A percentile compares a stretch with the other conserved stretches of the same genome.
Evolutionary conservation across 129 eudicot genomes (phyloP).

Genomic region (Pseudognaphalium luteoalbum): DNA sequence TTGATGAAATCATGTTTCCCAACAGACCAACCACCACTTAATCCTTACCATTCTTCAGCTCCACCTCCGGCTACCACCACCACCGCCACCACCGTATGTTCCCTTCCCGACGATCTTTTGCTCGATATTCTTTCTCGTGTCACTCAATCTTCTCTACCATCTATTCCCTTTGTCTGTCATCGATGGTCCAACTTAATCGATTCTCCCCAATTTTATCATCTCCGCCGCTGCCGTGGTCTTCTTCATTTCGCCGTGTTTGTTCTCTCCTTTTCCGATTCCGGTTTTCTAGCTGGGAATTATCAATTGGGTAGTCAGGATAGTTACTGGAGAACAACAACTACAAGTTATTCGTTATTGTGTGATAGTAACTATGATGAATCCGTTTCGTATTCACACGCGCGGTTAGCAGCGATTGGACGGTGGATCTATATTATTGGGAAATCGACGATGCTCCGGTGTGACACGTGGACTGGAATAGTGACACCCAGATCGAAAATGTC

Average conservation of each 20-base stretch:
- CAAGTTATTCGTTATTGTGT: slow-evolving; percentile 7
- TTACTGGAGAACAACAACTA: slow-evolving; percentile 46
- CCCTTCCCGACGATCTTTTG: slow-evolving; percentile 77
- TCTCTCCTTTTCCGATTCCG: slow-evolving; percentile 46
- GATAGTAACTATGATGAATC: slow-evolving; percentile 4
- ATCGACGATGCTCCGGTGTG: slow-evolving; percentile 50
- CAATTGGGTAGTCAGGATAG: slow-evolving; percentile 23
- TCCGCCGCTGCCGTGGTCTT: slow-evolving; percentile 60
- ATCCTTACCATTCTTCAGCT: slow-evolving; percentile 28
- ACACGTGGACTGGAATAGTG: slow-evolving; percentile 66
- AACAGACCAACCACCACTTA: slow-evolving; percentile 14
- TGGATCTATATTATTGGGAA: slow-evolving; percentile 57
- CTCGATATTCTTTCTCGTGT: slow-evolving; percentile 62
- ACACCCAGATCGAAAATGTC: slow-evolving; percentile 44
- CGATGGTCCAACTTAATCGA: slow-evolving; percentile 59
- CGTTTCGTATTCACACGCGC: slow-evolving; percentile 43
- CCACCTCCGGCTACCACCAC: slow-evolving; percentile 34
- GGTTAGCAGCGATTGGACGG: slow-evolving; percentile 59
- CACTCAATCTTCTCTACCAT: slow-evolving; percentile 48
- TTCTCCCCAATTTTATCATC: slow-evolving; percentile 47
- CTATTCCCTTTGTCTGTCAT: slow-evolving; percentile 63
- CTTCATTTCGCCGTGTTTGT: slow-evolving; percentile 58
- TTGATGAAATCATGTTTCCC: slow-evolving; percentile 8
- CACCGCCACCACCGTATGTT: slow-evolving; percentile 50
- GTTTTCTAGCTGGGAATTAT: slow-evolving; percentile 39